Percentiles rank a stretch among this genome's conserved stretches.
Evolutionary conservation across 768 basidiomycete genomes (phyloP).

Genomic region (Gloeopeniophorella convolvens): DNA sequence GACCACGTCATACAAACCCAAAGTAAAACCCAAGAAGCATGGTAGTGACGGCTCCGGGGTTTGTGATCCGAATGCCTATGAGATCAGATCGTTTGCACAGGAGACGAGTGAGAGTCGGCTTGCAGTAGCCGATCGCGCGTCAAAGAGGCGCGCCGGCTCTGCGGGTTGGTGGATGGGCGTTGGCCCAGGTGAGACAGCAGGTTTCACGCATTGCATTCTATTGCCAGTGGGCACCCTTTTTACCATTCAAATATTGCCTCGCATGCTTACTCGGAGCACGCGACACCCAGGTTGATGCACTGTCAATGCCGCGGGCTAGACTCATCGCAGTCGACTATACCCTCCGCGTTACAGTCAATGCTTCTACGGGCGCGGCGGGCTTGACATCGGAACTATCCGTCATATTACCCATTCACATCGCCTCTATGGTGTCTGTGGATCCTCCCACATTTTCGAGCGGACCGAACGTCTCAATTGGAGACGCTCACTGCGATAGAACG

Average conservation of each 20-base stretch:
- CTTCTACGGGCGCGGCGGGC: constrained; percentile 35
- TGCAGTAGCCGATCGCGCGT: constrained; percentile 55
- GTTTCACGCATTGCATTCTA: constrained; percentile 63
- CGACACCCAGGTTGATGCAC: constrained; percentile 49
- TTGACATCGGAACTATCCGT: constrained; percentile 60
- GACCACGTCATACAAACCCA: constrained; percentile 57
- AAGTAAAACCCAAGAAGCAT: constrained; percentile 33
- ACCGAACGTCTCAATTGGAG: not conserved
- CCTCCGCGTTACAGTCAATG: constrained; percentile 56
- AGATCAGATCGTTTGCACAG: constrained; percentile 54
- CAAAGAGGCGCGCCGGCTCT: constrained; percentile 67
- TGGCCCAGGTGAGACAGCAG: constrained; percentile 46
- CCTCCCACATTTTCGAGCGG: constrained; percentile 48
- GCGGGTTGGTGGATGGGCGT: constrained; percentile 92
- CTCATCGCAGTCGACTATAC: constrained; percentile 74
- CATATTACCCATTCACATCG: constrained; percentile 65
- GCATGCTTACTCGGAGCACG: not conserved
- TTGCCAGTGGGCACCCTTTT: constrained; percentile 58
- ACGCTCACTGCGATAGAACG: not conserved
- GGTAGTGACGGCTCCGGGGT: constrained; percentile 21
- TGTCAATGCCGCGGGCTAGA: constrained; percentile 60
- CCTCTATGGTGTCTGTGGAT: constrained; percentile 84
- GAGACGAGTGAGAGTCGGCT: constrained; percentile 60
- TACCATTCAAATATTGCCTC: not conserved
- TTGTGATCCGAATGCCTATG: constrained; percentile 52